Base-by-base conservation (phyloP, 2,329 filamentous ascomycete genomes). In the Teratosphaeriaceae sp. region DNA sequence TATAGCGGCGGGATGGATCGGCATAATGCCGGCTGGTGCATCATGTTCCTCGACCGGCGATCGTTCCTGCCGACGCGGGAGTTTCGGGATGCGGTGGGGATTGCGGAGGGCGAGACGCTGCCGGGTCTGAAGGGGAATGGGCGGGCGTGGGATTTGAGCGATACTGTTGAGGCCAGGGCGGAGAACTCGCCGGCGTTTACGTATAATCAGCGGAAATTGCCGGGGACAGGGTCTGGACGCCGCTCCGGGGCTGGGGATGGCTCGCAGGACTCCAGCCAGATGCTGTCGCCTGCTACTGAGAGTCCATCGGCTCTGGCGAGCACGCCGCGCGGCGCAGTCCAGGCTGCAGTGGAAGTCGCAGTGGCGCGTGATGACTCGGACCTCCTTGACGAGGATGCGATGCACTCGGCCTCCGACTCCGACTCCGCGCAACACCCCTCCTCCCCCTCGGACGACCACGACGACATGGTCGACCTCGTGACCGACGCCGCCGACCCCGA, bases 11-110 rank as follows among this genome's bases (percentile, higher is more conserved):
- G 42, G 13, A 58, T 53, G 27, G 62, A 64, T 45, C 46, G 46
- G 19, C 47, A 54, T 24, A 61, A 64, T 45, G 56, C 57, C 11
- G 60, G 62, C 5, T 67, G 65, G 65, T 48, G 47, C 7, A 57
- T 65, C 21, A 58, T 61, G 44, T 66, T 65, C 44, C 57, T 66
- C 7, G 64, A 67, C 43, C 51, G 47, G 3, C 52, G 59, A 29
- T 60, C 60, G 4, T 67, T 67, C 42, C 43, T 54, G 3, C 39
- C 47, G 22, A 57, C 50, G 27, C 39, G 44, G 13, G 47, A 23
- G 26, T 35, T 56, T 18, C 34, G 48, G 12, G 45, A 47, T 13
- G 58, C 57, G 9, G 42, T 62, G 11, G 57, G 58, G 2, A 22
- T 59, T 3, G 40, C 46, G 13, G 44, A 51, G 19, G 47, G 43